phyloP scores from a whole-genome alignment of 352 stramenopile species.

The Detonula confervacea region DNA sequence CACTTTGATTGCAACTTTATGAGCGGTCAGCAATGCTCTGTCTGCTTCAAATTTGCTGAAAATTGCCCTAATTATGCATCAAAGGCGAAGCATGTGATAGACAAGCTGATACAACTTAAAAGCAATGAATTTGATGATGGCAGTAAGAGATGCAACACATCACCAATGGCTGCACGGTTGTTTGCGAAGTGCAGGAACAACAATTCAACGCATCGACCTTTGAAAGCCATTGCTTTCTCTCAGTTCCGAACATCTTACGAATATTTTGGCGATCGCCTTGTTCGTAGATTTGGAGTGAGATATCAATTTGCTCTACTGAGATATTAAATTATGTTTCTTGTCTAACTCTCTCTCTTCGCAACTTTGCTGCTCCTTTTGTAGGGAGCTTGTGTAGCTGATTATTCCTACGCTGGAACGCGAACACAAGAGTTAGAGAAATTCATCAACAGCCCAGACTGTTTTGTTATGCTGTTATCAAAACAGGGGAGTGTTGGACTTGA shows the following conservation, averaged over 20 bases:
- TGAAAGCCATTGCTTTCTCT: slow-evolving; percentile 87
- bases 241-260: slow-evolving; percentile 83
- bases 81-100: slow-evolving; percentile 64
- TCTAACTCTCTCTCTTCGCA: background rate
- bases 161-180: slow-evolving; percentile 23
- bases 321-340: background rate
- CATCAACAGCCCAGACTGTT: slow-evolving; percentile 57
- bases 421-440: slow-evolving; percentile 84
- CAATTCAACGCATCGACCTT: slow-evolving; percentile 30
- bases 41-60: slow-evolving; percentile 63
- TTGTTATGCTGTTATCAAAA: slow-evolving; percentile 92
- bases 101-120: slow-evolving; percentile 49
- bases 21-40: slow-evolving; percentile 48
- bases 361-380: background rate
- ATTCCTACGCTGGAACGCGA: slow-evolving; percentile 64
- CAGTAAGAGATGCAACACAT: slow-evolving; percentile 34
- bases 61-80: slow-evolving; percentile 69
- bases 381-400: slow-evolving; percentile 79
- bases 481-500: slow-evolving; percentile 95
- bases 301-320: too few species aligned
- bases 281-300: slow-evolving; percentile 76
- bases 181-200: slow-evolving; percentile 24
- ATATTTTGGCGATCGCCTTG: slow-evolving; percentile 75
- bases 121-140: slow-evolving; percentile 23
- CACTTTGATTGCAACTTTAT: slow-evolving; percentile 75